A percentile compares a stretch with the other conserved stretches of the same genome.
These are phyloP conservation scores for Mycena rebaudengoi DNA, from an alignment of 768 basidiomycete genomes.

Conservation along the genomic window DNA sequence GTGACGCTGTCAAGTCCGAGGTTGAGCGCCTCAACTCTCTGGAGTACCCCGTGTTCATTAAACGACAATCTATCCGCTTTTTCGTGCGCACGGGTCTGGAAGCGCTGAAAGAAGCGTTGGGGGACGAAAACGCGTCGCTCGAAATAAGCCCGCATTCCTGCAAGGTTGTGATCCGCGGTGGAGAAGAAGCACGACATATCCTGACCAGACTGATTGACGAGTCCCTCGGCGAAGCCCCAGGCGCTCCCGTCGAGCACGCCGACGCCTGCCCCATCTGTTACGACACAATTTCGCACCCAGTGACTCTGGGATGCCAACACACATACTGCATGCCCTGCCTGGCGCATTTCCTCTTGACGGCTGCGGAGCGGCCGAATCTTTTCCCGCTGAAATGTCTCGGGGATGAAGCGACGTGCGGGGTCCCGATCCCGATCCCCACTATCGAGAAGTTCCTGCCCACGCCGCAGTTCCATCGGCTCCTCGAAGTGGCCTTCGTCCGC, in stretches of 20 bases:
- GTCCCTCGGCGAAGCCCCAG: conserved; percentile 37
- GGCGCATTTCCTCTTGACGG: conserved; percentile 34
- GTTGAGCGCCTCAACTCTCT: conserved; percentile 55
- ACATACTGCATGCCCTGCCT: conserved; percentile 39
- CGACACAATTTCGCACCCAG: conserved; percentile 36
- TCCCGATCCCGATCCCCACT: conserved; percentile 24
- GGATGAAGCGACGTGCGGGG: conserved; percentile 25
- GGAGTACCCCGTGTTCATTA: conserved; percentile 50
- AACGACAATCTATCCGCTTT: conserved; percentile 51
- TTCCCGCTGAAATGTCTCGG: conserved; percentile 29
- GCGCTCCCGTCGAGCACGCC: neutral
- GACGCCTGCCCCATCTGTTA: conserved; percentile 50
- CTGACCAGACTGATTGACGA: conserved; percentile 54
- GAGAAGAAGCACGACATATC: conserved; percentile 61
- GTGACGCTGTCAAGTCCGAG: conserved; percentile 54
- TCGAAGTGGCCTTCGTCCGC: conserved; percentile 23
- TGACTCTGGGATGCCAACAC: conserved; percentile 38
- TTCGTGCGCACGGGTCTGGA: conserved; percentile 61
- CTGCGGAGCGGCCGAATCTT: conserved; percentile 22
- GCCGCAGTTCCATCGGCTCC: conserved; percentile 19
- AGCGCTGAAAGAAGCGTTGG: conserved; percentile 59
- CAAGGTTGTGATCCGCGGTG: conserved; percentile 61
- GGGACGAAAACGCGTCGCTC: conserved; percentile 61
- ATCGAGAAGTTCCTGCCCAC: conserved; percentile 15
- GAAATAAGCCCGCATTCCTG: conserved; percentile 44